These are phyloP conservation scores for Flaveria brownii DNA, from an alignment of 129 eudicot species.

Conservation along the genomic window DNA sequence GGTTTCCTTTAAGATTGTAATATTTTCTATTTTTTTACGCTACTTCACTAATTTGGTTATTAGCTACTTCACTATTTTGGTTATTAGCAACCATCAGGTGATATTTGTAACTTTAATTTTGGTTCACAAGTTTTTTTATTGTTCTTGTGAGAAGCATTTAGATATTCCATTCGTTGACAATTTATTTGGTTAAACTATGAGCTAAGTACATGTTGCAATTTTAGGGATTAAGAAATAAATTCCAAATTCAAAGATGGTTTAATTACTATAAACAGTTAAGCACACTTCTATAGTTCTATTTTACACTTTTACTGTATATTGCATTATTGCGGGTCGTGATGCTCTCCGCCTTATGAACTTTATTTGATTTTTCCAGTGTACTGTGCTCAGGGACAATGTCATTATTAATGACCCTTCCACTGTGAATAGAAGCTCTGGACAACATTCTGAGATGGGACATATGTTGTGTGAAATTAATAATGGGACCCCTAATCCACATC, in stretches of 20 bases:
- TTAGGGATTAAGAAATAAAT: constrained; percentile 5
- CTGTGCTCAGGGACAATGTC: constrained; percentile 90
- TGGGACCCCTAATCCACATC: constrained; percentile 32
- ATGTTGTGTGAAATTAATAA: constrained; percentile 20
- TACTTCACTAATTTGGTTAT: neutral
- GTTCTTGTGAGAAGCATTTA: neutral
- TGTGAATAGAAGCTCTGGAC: constrained; percentile 35
- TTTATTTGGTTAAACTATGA: neutral
- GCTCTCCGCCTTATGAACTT: constrained; percentile 51
- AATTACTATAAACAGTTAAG: neutral
- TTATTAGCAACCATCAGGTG: neutral
- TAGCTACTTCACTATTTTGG: neutral
- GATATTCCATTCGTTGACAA: neutral
- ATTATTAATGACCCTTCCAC: constrained; percentile 44
- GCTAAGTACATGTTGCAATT: neutral
- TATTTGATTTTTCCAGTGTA: constrained; percentile 83
- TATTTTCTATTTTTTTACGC: neutral
- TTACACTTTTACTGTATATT: neutral
- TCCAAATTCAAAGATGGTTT: neutral
- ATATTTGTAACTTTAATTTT: neutral
- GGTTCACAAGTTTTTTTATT: neutral
- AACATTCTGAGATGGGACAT: constrained; percentile 29
- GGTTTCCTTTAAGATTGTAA: neutral
- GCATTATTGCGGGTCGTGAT: constrained; percentile 16
- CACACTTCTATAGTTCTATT: no score